Percentiles rank a stretch among this genome's conserved stretches.
Conservation (phyloP, 768 basidiomycete genomes). For the Cantharellus anzutake region DNA sequence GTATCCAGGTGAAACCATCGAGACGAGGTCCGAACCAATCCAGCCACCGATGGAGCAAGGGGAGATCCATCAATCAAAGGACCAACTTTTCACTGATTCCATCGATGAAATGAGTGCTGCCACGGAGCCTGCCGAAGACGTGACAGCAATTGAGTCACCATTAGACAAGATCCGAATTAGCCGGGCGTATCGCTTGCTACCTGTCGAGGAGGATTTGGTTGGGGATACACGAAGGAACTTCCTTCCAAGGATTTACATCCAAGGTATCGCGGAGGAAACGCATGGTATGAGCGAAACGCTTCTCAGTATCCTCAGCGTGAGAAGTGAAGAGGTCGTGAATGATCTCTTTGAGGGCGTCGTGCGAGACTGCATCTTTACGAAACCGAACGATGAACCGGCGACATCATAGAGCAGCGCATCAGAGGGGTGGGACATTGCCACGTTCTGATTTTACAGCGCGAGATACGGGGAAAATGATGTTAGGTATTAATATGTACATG, state of each 20-base stretch:
- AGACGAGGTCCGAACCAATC: neutral
- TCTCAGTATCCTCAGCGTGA: neutral
- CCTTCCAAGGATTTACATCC: neutral
- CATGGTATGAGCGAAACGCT: neutral
- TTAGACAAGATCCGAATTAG: slow-evolving; percentile 1
- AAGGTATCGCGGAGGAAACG: neutral
- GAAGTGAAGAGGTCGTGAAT: slow-evolving; percentile 1
- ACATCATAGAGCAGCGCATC: neutral
- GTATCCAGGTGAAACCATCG: neutral
- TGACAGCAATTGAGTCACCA: neutral
- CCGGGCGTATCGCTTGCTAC: slow-evolving; percentile 1
- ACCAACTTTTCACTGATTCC: too few relatives aligned
- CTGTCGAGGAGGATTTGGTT: neutral
- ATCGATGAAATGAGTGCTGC: too few relatives aligned
- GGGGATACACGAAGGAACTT: neutral
- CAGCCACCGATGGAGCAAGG: neutral
- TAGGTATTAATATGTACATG: too few relatives aligned
- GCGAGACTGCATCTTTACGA: too few relatives aligned
- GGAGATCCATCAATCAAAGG: too few relatives aligned
- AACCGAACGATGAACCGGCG: neutral
- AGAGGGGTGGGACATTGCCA: too few relatives aligned
- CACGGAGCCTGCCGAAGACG: neutral
- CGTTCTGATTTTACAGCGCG: too few relatives aligned
- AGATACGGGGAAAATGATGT: too few relatives aligned
- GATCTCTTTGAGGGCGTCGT: neutral